phyloP scores from a whole-genome alignment of 345 rosid species.

The Dimocarpus longan region DNA sequence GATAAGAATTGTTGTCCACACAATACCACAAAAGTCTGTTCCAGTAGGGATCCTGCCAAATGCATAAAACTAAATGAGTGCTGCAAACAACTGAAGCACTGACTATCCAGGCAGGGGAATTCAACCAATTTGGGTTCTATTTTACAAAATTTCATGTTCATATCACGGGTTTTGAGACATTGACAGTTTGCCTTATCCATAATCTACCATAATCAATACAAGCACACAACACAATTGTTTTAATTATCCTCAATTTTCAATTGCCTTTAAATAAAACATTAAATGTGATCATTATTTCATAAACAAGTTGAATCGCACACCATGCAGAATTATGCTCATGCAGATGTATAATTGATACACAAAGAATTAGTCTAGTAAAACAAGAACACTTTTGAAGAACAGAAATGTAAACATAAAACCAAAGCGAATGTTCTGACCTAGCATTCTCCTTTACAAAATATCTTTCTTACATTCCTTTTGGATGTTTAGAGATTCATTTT shows the following conservation, averaged over 20 bases:
- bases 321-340: neutral
- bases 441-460: neutral
- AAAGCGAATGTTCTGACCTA: neutral
- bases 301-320: neutral
- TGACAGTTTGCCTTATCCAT: neutral
- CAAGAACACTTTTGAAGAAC: neutral
- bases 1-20: conserved; percentile 66
- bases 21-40: conserved; percentile 73
- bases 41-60: conserved; percentile 73
- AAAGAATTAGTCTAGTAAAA: neutral
- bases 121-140: neutral
- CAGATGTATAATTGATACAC: neutral
- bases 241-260: neutral
- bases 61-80: neutral
- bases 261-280: neutral
- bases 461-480: neutral
- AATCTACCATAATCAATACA: neutral
- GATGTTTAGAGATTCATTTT: neutral
- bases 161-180: neutral
- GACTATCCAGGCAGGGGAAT: neutral
- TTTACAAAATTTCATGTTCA: neutral
- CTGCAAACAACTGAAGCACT: neutral
- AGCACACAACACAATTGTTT: neutral
- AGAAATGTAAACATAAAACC: neutral
- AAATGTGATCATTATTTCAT: neutral